Evolutionary conservation across 768 basidiomycete genomes (phyloP).

Genomic region (Steccherinum ochraceum): DNA sequence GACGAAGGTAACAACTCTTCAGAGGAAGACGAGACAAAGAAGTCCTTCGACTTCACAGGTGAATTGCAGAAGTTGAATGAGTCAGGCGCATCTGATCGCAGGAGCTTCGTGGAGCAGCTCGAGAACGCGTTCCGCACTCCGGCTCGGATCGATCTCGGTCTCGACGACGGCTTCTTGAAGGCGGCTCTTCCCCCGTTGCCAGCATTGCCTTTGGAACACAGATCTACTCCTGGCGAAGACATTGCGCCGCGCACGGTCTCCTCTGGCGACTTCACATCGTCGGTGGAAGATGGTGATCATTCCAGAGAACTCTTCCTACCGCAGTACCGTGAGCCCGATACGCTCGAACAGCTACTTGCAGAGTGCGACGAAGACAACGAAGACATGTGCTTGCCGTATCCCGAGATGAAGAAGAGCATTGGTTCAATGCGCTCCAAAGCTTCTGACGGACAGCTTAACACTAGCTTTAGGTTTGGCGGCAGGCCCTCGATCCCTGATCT

Average conservation of each 20-base stretch:
- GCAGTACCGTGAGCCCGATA: conserved; percentile 12
- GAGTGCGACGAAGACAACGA: conserved; percentile 27
- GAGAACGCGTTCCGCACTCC: conserved; percentile 78
- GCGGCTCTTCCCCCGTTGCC: conserved; percentile 51
- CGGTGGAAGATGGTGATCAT: conserved; percentile 8
- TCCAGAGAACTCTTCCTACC: conserved; percentile 3
- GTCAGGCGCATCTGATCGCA: conserved; percentile 59
- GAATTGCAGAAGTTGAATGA: conserved; percentile 67
- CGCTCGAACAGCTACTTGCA: conserved; percentile 18
- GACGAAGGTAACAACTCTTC: conserved; percentile 38
- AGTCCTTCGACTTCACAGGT: conserved; percentile 80
- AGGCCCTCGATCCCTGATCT: conserved; percentile 15
- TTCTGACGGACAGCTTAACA: conserved; percentile 64
- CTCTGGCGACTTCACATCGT: conserved; percentile 8
- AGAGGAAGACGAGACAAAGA: conserved; percentile 66
- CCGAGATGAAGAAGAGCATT: conserved; percentile 17
- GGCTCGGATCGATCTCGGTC: conserved; percentile 55
- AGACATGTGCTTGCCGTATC: conserved; percentile 28
- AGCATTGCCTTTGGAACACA: conserved; percentile 14
- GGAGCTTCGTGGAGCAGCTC: conserved; percentile 74
- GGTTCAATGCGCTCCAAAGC: conserved; percentile 35
- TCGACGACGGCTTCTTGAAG: conserved; percentile 26
- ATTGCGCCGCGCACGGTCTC: conserved; percentile 19
- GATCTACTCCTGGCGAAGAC: conserved; percentile 14
- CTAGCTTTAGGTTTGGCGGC: conserved; percentile 73